These are phyloP conservation scores for Sphaerulina populicola DNA, from an alignment of 2,329 filamentous ascomycete species.

Conservation along the genomic window DNA sequence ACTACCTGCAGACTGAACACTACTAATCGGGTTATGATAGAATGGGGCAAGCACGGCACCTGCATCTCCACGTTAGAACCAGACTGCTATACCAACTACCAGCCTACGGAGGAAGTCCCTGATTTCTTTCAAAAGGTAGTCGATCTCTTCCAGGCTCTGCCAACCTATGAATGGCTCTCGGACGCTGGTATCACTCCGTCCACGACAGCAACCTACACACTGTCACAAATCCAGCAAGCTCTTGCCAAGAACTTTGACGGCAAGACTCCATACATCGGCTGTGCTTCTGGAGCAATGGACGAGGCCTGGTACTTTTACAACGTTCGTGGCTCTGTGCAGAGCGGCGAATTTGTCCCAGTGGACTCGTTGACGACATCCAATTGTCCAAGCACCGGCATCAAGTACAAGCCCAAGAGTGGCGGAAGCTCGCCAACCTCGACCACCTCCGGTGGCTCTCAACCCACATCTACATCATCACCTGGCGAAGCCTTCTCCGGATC, in stretches of 20 bases:
- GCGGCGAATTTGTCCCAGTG: slow-evolving; percentile 52
- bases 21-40: background rate
- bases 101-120: slow-evolving; percentile 54
- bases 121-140: slow-evolving; percentile 63
- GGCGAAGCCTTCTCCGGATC: slow-evolving; percentile 47
- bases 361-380: slow-evolving; percentile 48
- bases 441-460: slow-evolving; percentile 27
- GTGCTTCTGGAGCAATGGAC: slow-evolving; percentile 42
- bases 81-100: slow-evolving; percentile 53
- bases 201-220: slow-evolving; percentile 50
- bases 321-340: slow-evolving; percentile 50
- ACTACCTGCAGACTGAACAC: background rate
- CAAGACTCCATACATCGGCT: slow-evolving; percentile 53
- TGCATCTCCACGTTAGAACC: slow-evolving; percentile 62
- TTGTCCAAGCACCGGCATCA: slow-evolving; percentile 56
- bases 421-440: slow-evolving; percentile 27
- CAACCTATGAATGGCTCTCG: slow-evolving; percentile 55
- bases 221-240: slow-evolving; percentile 51
- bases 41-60: slow-evolving; percentile 52
- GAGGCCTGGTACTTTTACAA: slow-evolving; percentile 59
- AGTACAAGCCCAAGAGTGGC: slow-evolving; percentile 53
- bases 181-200: slow-evolving; percentile 54
- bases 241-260: slow-evolving; percentile 47
- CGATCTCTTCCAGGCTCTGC: slow-evolving; percentile 56
- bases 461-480: slow-evolving; percentile 29